phyloP scores from a whole-genome alignment of 345 rosid species.

The Citrus medica region DNA sequence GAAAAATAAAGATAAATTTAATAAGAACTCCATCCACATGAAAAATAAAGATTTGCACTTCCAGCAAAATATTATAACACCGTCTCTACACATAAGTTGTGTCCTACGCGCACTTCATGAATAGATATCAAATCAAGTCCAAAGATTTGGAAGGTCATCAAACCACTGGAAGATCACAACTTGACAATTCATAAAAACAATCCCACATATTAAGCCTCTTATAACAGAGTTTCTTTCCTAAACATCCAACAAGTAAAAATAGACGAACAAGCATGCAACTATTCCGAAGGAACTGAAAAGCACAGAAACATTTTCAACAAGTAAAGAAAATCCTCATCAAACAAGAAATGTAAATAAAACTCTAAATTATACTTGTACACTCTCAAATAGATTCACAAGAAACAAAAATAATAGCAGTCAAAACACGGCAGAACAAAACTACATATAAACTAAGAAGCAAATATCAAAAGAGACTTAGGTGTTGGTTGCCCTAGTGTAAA shows the following conservation, averaged over 20 bases:
- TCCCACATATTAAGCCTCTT: too few species aligned
- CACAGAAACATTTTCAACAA: background rate
- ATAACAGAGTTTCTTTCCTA: background rate
- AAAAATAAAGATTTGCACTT: background rate
- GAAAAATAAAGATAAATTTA: background rate
- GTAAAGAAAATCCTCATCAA: background rate
- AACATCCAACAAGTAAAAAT: background rate
- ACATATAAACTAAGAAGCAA: background rate
- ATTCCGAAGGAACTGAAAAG: background rate
- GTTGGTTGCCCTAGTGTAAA: slow-evolving; percentile 37
- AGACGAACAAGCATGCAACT: background rate
- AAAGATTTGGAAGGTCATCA: background rate
- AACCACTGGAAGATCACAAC: background rate
- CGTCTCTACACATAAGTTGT: background rate
- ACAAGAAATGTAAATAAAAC: background rate
- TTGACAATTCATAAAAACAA: background rate
- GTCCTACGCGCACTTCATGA: background rate
- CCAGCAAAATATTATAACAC: background rate
- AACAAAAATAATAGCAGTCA: background rate
- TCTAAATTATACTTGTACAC: background rate
- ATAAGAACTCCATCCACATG: background rate
- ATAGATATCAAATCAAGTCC: background rate
- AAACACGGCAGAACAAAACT: background rate
- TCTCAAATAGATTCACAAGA: background rate
- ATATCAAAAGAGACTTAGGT: slow-evolving; percentile 10